Base-by-base conservation (phyloP, 192 early-diverging fungal genomes). In the Rhizophagus clarus region DNA sequence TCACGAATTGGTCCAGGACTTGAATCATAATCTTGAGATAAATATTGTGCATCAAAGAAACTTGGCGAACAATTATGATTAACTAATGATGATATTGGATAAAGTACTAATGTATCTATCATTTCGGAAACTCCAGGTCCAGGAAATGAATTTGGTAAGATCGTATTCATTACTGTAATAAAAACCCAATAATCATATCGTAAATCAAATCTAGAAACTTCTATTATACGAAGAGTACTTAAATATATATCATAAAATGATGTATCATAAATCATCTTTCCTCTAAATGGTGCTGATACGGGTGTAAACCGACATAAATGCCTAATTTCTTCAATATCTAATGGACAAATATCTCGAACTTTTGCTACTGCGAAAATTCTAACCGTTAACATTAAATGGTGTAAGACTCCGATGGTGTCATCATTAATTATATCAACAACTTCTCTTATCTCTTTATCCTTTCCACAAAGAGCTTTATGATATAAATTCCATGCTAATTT, bases 151-250 rank as follows among this genome's bases (percentile, higher is more conserved):
- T 76, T 76, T 37, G 22, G n/a, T 8, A 26, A 4, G 3, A 37
- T 8, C 2, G 26, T 26, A 76, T 63, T n/a, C 10, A 63, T 37
- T 24, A 24, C 3, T 34, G 34, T 63, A 63, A 76, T n/a, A 26
- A 62, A 76, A 20, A 63, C 24, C 74, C 61, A 76, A 63, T 61
- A 76, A 63, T 76, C 74, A 76, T 32, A 63, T 17, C 45, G 32
- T n/a, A 76, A 28, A 26, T 40, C 56, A 76, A 49, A 63, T 37
- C 8, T 60, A 1, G 74, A 76, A 63, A 76, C 63, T 34, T 64
- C 61, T 20, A 63, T 15, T 22, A 76, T 34, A 11, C 24, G 2
- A 26, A 76, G 61, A 22, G 32, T 64, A 10, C 10, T n/a, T 10
- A 56, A 31, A 56, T 74, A 74, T 60, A 29, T 45, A 17, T 69